Percentiles rank a stretch among this genome's conserved stretches.
phyloP scores from a whole-genome alignment of 768 basidiomycete genomes.

The Royoungia palumana region DNA sequence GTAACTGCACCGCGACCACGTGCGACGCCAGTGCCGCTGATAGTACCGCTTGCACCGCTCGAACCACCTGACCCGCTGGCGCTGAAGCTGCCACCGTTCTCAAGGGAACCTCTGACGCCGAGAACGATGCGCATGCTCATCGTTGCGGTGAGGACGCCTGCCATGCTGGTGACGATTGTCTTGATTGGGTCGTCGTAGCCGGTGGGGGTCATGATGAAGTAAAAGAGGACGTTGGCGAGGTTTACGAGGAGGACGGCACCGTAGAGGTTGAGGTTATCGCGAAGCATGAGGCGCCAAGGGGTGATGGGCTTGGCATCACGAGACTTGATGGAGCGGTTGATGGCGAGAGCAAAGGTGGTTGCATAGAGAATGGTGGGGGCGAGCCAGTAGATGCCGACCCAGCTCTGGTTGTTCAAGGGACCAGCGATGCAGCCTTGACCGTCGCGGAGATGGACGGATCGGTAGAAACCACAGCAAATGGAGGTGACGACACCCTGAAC shows the following conservation, averaged over 20 bases:
- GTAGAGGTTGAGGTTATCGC: conserved; percentile 85
- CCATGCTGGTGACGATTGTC: conserved; percentile 83
- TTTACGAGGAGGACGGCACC: conserved; percentile 78
- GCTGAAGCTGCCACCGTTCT: conserved; percentile 66
- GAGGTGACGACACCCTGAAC: conserved; percentile 72
- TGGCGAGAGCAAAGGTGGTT: conserved; percentile 24
- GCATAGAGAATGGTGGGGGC: conserved; percentile 66
- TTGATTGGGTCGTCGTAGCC: conserved; percentile 62
- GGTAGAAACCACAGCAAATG: conserved; percentile 74
- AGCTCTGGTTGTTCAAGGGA: conserved; percentile 57
- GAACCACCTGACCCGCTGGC: conserved; percentile 42
- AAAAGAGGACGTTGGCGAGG: conserved; percentile 81
- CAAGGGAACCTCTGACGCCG: conserved; percentile 73
- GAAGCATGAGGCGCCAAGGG: conserved; percentile 85
- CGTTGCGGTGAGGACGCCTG: conserved; percentile 81
- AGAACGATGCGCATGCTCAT: conserved; percentile 89
- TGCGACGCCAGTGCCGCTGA: conserved; percentile 20
- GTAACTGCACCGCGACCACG: conserved; percentile 31
- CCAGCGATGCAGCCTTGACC: conserved; percentile 88
- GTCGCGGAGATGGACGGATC: conserved; percentile 67
- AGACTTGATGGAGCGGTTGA: conserved; percentile 23
- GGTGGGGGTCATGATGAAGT: conserved; percentile 77
- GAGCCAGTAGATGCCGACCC: conserved; percentile 87
- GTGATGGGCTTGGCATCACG: conserved; percentile 47
- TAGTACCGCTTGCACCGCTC: conserved; percentile 49